phyloP scores from a whole-genome alignment of 2,329 filamentous ascomycete species.

The Talaromyces sp. region DNA sequence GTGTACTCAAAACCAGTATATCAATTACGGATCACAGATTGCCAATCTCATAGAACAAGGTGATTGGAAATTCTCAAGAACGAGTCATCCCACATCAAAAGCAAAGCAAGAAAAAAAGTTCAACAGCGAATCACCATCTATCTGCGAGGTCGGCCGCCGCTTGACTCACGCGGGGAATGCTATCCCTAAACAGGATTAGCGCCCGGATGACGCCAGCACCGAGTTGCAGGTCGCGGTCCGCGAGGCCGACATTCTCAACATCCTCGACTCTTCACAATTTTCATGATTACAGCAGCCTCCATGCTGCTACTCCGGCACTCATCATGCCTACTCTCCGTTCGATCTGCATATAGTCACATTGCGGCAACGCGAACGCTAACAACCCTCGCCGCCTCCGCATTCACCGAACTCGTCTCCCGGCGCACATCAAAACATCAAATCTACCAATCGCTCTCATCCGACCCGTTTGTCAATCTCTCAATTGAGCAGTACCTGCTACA shows the following conservation, averaged over 20 bases:
- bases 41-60: background rate
- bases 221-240: background rate
- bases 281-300: slow-evolving; percentile 22
- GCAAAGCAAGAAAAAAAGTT: background rate
- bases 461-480: slow-evolving; percentile 88
- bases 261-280: background rate
- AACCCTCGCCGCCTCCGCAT: slow-evolving; percentile 31
- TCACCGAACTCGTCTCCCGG: slow-evolving; percentile 37
- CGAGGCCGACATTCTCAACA: background rate
- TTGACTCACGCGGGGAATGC: background rate
- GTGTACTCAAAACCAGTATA: background rate
- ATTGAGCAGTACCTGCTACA: slow-evolving; percentile 89
- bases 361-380: slow-evolving; percentile 15
- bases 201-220: background rate
- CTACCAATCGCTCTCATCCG: slow-evolving; percentile 66
- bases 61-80: too few relatives aligned
- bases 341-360: background rate
- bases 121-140: slow-evolving; percentile 2
- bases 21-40: background rate
- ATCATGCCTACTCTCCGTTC: slow-evolving; percentile 20
- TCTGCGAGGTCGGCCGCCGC: slow-evolving; percentile 6
- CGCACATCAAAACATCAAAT: slow-evolving; percentile 56
- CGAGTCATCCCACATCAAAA: background rate
- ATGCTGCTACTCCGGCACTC: slow-evolving; percentile 32
- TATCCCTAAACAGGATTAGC: slow-evolving; percentile 1